These are phyloP conservation scores for Plenodomus tracheiphilus DNA, from an alignment of 2,329 filamentous ascomycete species.

Conservation along the genomic window DNA sequence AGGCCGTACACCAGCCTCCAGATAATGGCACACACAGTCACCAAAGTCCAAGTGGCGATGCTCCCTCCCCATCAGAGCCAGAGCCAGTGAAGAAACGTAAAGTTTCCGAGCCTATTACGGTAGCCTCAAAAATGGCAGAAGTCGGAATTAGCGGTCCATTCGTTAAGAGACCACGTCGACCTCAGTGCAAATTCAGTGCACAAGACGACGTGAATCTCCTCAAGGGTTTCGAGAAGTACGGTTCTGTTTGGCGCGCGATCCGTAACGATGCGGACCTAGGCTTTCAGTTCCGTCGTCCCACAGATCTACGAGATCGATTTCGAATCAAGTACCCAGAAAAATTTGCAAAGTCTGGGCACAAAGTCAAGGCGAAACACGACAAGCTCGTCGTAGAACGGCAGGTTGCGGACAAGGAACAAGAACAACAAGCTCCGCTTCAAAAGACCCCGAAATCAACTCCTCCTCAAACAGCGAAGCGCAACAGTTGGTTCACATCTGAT, in stretches of 20 bases:
- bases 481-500: neutral
- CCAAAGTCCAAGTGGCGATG: neutral
- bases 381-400: slow-evolving; percentile 18
- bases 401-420: slow-evolving; percentile 17
- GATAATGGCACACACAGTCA: neutral
- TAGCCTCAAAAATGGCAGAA: slow-evolving; percentile 41
- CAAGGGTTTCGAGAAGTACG: slow-evolving; percentile 61
- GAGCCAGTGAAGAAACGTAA: slow-evolving; percentile 3
- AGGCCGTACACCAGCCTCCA: neutral
- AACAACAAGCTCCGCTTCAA: neutral
- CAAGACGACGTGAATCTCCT: slow-evolving; percentile 62
- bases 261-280: slow-evolving; percentile 58
- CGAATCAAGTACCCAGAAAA: slow-evolving; percentile 61
- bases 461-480: neutral
- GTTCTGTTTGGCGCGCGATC: slow-evolving; percentile 64
- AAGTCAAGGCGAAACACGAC: slow-evolving; percentile 40
- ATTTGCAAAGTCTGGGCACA: slow-evolving; percentile 56
- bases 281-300: slow-evolving; percentile 55
- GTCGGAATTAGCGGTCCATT: slow-evolving; percentile 57
- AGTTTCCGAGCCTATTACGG: slow-evolving; percentile 17
- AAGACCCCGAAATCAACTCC: neutral
- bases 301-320: slow-evolving; percentile 65
- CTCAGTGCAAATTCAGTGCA: slow-evolving; percentile 59
- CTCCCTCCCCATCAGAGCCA: neutral
- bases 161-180: slow-evolving; percentile 54